Conservation (phyloP, 1,284 basidiomycete species). For the Sanghuangporus sanghuang region DNA sequence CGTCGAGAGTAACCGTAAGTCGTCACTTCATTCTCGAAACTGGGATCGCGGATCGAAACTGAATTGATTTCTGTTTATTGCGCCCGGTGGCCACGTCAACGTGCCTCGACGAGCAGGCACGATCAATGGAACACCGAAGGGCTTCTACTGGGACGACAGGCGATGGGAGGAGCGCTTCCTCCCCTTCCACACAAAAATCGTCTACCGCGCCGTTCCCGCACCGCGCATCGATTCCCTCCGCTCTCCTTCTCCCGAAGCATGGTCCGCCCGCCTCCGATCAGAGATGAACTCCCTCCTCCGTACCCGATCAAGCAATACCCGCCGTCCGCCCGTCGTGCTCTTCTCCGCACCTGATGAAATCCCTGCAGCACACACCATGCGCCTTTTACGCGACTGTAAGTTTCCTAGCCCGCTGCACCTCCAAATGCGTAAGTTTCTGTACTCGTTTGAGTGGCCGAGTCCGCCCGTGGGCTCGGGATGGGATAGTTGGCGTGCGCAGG, state of each 20-base stretch:
- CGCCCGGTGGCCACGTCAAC: not conserved
- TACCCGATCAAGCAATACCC: conserved; percentile 8
- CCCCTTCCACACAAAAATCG: conserved; percentile 24
- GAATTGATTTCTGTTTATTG: not conserved
- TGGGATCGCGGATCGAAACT: not conserved
- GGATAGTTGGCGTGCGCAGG: conserved; percentile 29
- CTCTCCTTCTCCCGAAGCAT: conserved; percentile 18
- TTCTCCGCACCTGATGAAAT: conserved; percentile 40
- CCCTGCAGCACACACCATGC: conserved; percentile 29
- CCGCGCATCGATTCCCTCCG: conserved; percentile 17
- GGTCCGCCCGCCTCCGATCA: conserved; percentile 14
- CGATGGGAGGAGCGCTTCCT: conserved; percentile 21
- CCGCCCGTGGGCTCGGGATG: conserved; percentile 13
- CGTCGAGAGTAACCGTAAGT: conserved; percentile 32
- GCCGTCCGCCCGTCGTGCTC: conserved; percentile 27
- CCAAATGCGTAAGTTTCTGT: conserved; percentile 34
- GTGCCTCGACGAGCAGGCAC: conserved; percentile 5
- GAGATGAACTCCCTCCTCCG: conserved; percentile 13
- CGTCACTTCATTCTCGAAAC: not conserved
- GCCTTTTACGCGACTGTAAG: conserved; percentile 32
- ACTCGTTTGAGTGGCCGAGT: conserved; percentile 34
- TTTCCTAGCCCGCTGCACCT: conserved; percentile 33
- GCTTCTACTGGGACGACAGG: conserved; percentile 23
- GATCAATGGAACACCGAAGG: conserved; percentile 30
- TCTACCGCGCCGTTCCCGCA: conserved; percentile 20